Evolutionary conservation across 805 yeast genomes (phyloP).

Genomic region (Priceomyces fermenticarens): DNA sequence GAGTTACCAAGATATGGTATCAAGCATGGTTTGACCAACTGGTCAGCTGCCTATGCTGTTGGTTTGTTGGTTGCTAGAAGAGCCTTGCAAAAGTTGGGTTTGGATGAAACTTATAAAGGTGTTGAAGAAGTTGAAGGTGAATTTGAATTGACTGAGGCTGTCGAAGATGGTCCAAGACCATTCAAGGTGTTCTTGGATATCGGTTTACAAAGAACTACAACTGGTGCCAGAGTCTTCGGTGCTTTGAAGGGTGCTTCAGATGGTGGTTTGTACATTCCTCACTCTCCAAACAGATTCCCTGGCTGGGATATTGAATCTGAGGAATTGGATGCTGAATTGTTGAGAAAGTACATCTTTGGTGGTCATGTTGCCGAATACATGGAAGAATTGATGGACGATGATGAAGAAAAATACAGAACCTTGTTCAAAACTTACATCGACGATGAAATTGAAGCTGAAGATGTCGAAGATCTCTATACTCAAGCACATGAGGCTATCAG

Average conservation of each 20-base stretch:
- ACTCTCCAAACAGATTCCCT: conserved; percentile 99
- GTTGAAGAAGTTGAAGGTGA: conserved; percentile 99
- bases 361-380: conserved; percentile 99
- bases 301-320: conserved; percentile 99
- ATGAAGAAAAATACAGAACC: conserved; percentile 98
- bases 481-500: conserved; percentile 96
- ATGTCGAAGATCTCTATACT: conserved; percentile 90
- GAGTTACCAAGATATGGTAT: conserved; percentile 98
- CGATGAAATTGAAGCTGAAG: conserved; percentile 96
- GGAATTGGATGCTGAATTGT: conserved; percentile 95
- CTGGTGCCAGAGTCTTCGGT: conserved; percentile 99
- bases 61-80: conserved; percentile 99
- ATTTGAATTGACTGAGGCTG: conserved; percentile 97
- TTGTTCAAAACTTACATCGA: conserved; percentile 95
- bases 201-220: conserved; percentile 99
- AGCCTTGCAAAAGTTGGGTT: conserved; percentile 94
- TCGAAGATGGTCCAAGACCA: conserved; percentile 99
- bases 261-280: conserved; percentile 99
- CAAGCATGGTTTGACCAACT: conserved; percentile 98
- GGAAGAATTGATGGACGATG: conserved; percentile 99
- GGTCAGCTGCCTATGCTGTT: conserved; percentile 99
- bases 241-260: conserved; percentile 99
- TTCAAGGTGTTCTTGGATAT: conserved; percentile 99
- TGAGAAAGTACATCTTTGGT: conserved; percentile 99
- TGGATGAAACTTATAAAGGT: conserved; percentile 97